Evolutionary conservation across 1,284 basidiomycete species (phyloP).

Genomic region (Pyrrhoderma lamaoense): DNA sequence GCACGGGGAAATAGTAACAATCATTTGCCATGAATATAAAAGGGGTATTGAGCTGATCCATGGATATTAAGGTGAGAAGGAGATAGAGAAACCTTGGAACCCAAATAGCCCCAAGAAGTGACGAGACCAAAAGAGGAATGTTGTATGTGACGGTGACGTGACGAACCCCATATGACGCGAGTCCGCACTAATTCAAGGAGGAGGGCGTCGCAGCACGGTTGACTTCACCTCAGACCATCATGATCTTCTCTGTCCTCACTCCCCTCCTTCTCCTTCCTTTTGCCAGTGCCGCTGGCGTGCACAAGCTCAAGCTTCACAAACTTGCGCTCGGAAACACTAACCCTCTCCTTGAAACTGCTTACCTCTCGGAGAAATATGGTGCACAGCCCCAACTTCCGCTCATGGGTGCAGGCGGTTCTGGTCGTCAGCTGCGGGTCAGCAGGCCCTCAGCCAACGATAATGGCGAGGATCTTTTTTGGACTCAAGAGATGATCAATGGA

Average conservation of each 20-base stretch:
- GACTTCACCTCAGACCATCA: slow-evolving; percentile 39
- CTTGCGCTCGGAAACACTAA: slow-evolving; percentile 53
- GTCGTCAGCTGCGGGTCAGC: slow-evolving; percentile 51
- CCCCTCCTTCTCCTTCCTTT: slow-evolving; percentile 62
- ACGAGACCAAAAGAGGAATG: background rate
- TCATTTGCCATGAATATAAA: too few species aligned
- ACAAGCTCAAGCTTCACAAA: slow-evolving; percentile 86
- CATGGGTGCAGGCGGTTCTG: slow-evolving; percentile 65
- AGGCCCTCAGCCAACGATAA: slow-evolving; percentile 35
- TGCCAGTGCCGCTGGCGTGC: slow-evolving; percentile 60
- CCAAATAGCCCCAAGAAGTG: background rate
- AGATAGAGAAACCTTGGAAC: too few species aligned
- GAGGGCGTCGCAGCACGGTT: background rate
- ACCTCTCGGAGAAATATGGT: slow-evolving; percentile 86
- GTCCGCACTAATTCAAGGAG: slow-evolving; percentile 4
- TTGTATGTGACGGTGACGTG: background rate
- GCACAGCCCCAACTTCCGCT: slow-evolving; percentile 54
- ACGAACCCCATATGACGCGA: slow-evolving; percentile 11
- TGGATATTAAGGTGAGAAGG: too few species aligned
- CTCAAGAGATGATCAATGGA: slow-evolving; percentile 65
- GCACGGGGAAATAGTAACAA: too few species aligned
- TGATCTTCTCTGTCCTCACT: slow-evolving; percentile 58
- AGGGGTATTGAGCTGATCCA: too few species aligned
- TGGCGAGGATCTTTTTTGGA: slow-evolving; percentile 72
- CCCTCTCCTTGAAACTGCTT: slow-evolving; percentile 69